Evolutionary conservation across 148 eudicot genomes (phyloP).

Genomic region (Heliosperma pusillum): DNA sequence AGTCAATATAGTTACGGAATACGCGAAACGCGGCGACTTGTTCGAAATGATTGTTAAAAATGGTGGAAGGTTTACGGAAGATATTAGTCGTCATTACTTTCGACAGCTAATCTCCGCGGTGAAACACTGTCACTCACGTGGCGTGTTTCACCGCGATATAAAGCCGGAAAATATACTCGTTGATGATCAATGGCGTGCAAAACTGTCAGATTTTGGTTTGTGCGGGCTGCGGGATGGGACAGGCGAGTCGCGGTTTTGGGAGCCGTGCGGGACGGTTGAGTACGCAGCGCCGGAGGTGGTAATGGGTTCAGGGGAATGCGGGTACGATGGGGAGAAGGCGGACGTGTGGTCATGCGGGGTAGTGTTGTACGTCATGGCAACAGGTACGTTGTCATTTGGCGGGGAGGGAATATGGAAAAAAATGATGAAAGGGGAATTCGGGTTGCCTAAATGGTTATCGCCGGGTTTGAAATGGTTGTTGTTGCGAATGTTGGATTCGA

Average conservation of each 20-base stretch:
- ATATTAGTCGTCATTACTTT: conserved; percentile 58
- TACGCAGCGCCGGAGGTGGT: conserved; percentile 78
- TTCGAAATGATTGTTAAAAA: conserved; percentile 41
- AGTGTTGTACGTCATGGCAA: conserved; percentile 57
- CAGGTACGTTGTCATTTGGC: conserved; percentile 69
- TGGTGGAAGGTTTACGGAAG: conserved; percentile 52
- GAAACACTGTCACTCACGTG: conserved; percentile 57
- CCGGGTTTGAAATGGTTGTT: conserved; percentile 50
- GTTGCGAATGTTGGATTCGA: conserved; percentile 57
- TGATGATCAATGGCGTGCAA: conserved; percentile 58
- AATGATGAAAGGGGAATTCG: conserved; percentile 57
- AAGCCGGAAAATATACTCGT: conserved; percentile 78
- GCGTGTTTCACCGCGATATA: conserved; percentile 72
- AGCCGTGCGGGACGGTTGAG: conserved; percentile 78
- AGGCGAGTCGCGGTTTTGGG: conserved; percentile 41
- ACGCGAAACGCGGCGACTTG: conserved; percentile 72
- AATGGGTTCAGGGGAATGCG: conserved; percentile 41
- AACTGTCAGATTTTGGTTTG: conserved; percentile 70
- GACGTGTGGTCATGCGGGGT: conserved; percentile 89
- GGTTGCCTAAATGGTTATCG: conserved; percentile 56
- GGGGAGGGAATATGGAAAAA: conserved; percentile 51
- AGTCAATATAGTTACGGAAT: conserved; percentile 58
- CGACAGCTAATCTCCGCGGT: conserved; percentile 72
- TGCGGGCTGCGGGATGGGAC: conserved; percentile 31
- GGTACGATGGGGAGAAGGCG: conserved; percentile 67